Conservation (phyloP, 2,329 filamentous ascomycete species). For the Botrytis aclada region DNA sequence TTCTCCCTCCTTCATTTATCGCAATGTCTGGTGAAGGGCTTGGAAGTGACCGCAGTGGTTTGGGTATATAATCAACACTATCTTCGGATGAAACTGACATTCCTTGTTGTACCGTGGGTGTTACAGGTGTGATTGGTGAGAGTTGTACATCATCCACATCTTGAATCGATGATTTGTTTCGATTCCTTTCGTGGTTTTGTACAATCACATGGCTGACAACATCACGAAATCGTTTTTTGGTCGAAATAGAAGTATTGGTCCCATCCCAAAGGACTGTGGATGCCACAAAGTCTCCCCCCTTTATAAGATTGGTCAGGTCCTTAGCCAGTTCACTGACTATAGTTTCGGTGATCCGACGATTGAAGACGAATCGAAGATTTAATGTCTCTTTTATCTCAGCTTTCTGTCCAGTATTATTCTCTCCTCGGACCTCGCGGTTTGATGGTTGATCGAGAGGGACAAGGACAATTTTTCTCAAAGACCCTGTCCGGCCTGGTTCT, state of each 20-base stretch:
- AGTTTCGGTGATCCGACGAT: neutral
- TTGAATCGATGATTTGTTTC: neutral
- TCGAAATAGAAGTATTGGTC: neutral
- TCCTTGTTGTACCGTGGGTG: neutral
- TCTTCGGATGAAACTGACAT: neutral
- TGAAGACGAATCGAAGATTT: neutral
- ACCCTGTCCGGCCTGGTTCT: neutral
- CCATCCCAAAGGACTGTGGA: slow-evolving; percentile 8
- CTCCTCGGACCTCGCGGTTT: neutral
- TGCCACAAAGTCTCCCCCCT: neutral
- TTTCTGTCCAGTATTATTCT: neutral
- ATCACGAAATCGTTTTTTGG: neutral
- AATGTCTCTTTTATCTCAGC: neutral
- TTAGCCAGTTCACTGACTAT: neutral
- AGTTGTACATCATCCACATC: neutral
- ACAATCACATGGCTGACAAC: neutral
- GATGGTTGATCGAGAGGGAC: neutral
- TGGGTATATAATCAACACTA: neutral
- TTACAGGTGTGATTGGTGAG: neutral
- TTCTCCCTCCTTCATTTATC: neutral
- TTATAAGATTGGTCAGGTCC: neutral
- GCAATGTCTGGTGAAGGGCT: neutral
- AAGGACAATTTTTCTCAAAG: slow-evolving; percentile 11
- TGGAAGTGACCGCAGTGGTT: too few species aligned
- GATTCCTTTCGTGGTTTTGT: neutral